Conservation (phyloP, 345 rosid species). For the Cardamine occulta region DNA sequence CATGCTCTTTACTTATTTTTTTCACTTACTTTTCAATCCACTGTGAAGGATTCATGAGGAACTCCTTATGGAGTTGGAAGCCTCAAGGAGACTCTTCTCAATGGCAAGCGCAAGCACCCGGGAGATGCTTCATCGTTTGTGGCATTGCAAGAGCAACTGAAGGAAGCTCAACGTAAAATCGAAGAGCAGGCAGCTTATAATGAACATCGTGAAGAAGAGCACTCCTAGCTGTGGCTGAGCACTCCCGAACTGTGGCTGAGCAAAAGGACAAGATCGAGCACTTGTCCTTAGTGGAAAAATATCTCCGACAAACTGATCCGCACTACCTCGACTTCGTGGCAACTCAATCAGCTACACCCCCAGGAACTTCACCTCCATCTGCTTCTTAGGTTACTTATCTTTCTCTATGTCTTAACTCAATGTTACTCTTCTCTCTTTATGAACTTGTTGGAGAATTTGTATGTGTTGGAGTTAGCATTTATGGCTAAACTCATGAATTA, state of each 20-base stretch:
- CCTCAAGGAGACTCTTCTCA: neutral
- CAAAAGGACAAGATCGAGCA: neutral
- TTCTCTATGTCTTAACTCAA: too few species aligned
- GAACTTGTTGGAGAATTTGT: too few species aligned
- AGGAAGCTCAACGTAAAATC: neutral
- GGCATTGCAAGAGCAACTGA: too few species aligned
- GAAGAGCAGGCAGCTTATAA: neutral
- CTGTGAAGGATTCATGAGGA: neutral
- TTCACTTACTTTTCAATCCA: too few species aligned
- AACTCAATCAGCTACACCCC: too few species aligned
- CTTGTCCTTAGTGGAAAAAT: neutral
- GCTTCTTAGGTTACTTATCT: too few species aligned
- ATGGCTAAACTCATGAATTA: too few species aligned
- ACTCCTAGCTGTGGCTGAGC: neutral
- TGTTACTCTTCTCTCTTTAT: too few species aligned
- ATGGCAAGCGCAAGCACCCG: neutral
- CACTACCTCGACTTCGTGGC: too few species aligned
- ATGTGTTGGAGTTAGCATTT: too few species aligned
- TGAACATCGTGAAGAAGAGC: neutral
- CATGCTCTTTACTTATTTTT: too few species aligned
- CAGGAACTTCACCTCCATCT: too few species aligned
- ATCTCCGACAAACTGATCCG: neutral
- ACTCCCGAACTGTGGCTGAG: neutral
- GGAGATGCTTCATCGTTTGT: neutral
- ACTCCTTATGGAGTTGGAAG: neutral